Evolutionary conservation across 2,329 filamentous ascomycete species (phyloP).

Genomic region (Ophiocordyceps camponoti-rufipedis): DNA sequence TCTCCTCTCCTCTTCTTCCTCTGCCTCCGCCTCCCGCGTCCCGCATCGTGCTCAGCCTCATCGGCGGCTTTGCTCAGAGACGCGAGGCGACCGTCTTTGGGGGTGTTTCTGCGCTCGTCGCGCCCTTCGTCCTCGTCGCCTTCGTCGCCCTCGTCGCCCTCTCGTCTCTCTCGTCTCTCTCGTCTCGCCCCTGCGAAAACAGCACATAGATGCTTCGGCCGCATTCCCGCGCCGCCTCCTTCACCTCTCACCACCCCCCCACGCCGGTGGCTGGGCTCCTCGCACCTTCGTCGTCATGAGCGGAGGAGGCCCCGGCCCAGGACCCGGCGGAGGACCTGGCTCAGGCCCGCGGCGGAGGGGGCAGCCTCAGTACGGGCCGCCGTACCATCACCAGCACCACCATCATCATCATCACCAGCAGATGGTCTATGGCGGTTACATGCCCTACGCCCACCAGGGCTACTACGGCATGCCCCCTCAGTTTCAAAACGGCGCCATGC

Average conservation of each 20-base stretch:
- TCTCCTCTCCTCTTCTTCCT: not conserved
- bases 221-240: slow-evolving; percentile 16
- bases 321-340: slow-evolving; percentile 14
- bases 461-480: slow-evolving; percentile 39
- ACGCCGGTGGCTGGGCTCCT: slow-evolving; percentile 57
- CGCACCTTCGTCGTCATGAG: slow-evolving; percentile 16
- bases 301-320: slow-evolving; percentile 15
- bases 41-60: not conserved
- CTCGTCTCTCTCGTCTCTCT: no score
- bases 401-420: slow-evolving; percentile 22
- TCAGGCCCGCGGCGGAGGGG: slow-evolving; percentile 19
- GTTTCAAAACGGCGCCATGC: slow-evolving; percentile 34
- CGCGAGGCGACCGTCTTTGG: not conserved
- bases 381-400: slow-evolving; percentile 20
- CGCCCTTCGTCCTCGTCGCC: no score
- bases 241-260: slow-evolving; percentile 24
- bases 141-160: no score
- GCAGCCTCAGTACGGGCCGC: slow-evolving; percentile 18
- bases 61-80: not conserved
- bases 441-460: slow-evolving; percentile 26
- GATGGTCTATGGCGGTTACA: slow-evolving; percentile 32
- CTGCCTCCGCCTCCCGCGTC: not conserved
- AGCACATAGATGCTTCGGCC: slow-evolving; percentile 13
- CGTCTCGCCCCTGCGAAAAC: not conserved
- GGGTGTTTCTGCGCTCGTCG: no score